Evolutionary conservation across 805 yeast species (phyloP), one percentile per base, ranked within the genome.

Genomic region (Cyberlindnera maclurae): DNA sequence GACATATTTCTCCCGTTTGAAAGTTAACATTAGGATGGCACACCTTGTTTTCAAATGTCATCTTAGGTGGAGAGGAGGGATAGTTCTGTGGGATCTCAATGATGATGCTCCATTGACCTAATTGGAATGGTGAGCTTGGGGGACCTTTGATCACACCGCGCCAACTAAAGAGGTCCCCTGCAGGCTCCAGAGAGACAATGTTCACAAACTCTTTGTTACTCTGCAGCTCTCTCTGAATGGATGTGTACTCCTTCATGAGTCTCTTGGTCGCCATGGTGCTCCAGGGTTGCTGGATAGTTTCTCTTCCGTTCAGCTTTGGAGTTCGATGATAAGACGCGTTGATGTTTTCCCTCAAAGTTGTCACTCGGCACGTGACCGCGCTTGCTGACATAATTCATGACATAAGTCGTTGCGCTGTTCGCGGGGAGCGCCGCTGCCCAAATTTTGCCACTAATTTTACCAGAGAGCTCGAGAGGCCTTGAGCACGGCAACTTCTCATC

Each of bases 1-100:
- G 59, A 57, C 90, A 82, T 7, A 82, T 79, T 45, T 79, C 85
- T 1, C 90, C 90, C 1, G 78, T 68, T 32, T 46, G 36, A 44
- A 66, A 68, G 42, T 67, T 63, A 4, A 74, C 65, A 49, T 74
- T 74, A 16, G 74, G 70, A 50, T 74, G 80, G 47, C 72, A 68
- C 50, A 52, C 66, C 26, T 42, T 55, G 34, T 46, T 58, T 39
- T 35, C 51, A 47, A 82, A 82, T 38, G 48, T 57, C 38, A 80
- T 65, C 11, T 40, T 43, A 3, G 89, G 90, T 0, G 89, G 85
- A 6, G 58, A 53, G 8, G 67, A 52, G 0, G 90, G 90, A 46
- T 82, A 82, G 13, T 60, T 59, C 0, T 38, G 15, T 0, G 77
- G 71, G 1, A 79, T 59, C 0, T 45, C 36, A 5, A 82, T 73